phyloP scores from a whole-genome alignment of 2,329 filamentous ascomycete genomes.

The Lachnellula hyalina region DNA sequence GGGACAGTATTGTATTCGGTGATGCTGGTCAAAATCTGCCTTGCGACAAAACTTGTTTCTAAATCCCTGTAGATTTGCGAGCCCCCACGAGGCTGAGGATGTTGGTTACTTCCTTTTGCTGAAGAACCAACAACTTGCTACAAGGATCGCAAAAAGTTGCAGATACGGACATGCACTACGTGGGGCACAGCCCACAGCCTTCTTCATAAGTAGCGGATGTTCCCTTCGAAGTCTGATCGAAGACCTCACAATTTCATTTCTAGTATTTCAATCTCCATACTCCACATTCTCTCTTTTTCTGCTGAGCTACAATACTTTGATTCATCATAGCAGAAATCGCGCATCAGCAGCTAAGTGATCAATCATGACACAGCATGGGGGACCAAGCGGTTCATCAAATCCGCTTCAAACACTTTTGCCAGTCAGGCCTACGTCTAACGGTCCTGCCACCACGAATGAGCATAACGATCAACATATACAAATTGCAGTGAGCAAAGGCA shows the following conservation, averaged over 20 bases:
- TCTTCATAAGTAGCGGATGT: not conserved
- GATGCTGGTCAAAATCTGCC: not conserved
- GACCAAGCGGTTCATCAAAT: not conserved
- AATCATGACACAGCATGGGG: not conserved
- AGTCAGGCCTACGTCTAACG: not conserved
- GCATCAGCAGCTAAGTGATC: not conserved
- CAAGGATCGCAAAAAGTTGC: not conserved
- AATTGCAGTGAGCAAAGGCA: slow-evolving; percentile 9
- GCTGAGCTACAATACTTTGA: not conserved
- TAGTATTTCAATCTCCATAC: not conserved
- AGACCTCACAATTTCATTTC: not conserved
- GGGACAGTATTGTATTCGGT: not conserved
- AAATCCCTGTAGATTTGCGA: not conserved
- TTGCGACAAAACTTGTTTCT: not conserved
- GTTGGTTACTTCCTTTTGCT: slow-evolving; percentile 4
- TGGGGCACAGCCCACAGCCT: not conserved
- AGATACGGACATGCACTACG: not conserved
- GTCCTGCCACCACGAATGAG: not conserved
- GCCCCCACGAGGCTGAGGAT: not conserved
- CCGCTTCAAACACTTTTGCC: not conserved
- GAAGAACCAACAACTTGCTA: slow-evolving; percentile 5
- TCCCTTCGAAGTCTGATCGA: not conserved
- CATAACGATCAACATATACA: not conserved
- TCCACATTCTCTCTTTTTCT: not conserved
- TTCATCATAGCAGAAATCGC: not conserved